Evolutionary conservation across 495 filamentous ascomycete genomes (phyloP), one percentile per base, ranked within the genome.

Genomic region (Penicillium bovifimosum): DNA sequence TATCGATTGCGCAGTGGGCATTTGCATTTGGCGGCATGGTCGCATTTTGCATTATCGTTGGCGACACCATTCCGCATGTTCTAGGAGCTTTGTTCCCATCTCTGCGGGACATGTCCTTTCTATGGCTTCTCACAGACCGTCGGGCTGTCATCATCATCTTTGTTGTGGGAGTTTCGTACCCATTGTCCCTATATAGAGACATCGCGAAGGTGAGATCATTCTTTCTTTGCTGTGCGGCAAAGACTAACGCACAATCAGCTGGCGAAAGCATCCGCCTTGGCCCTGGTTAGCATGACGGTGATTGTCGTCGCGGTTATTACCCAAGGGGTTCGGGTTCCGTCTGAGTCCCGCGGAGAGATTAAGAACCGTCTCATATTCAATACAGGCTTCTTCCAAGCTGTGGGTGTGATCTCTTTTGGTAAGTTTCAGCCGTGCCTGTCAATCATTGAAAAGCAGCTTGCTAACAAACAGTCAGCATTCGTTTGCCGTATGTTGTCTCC

Each of bases 11-110:
- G 32, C 93, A 98, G 71, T 97, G 91, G 89, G 88, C 87, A 32
- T 98, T 98, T 78, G 93, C 95, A 41, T 98, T 96, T 69, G 95
- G 93, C 38, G 93, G 95, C 43, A 97, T 97, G 95, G 80, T 97
- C 35, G 95, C 95, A 17, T 98, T 96, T 71, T 93, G 91, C 50
- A 88, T 98, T 50, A 96, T 98, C 66, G 86, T 98, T 20, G 93
- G 93, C 18, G 93, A 98, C 66, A 87, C 88, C 1, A 96, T 98
- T 59, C 93, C 93, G 0, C 88, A 90, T 68, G 93, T 98, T 29
- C 63, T 96, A 57, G 71, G 73, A 14, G 89, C 91, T 9, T 61
- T 96, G 9, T 95, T 91, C 68, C 93, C 95, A 2, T 80, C 80
- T 6, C 66, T 97, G 28, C 66, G 72, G 32, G 72, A 83, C n/a